Conservation (phyloP, 2,329 filamentous ascomycete species). For the Penicillium frequentans region DNA sequence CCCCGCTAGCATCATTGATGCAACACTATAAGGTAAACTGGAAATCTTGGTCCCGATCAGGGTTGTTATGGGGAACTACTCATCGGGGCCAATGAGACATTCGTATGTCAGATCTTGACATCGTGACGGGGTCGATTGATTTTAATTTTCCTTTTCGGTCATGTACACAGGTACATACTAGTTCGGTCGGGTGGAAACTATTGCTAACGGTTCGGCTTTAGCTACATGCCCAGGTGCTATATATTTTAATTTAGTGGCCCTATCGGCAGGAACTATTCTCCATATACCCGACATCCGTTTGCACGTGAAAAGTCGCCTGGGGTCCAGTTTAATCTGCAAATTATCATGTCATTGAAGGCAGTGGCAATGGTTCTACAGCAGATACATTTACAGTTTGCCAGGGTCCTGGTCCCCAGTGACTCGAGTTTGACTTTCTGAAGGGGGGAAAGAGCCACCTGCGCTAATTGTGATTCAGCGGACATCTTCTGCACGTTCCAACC, state of each 20-base stretch:
- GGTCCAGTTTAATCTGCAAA: too few species aligned
- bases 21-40: neutral
- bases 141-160: neutral
- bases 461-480: conserved; percentile 16
- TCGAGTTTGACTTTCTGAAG: conserved; percentile 1
- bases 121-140: conserved; percentile 3
- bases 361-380: neutral
- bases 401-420: neutral
- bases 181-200: neutral
- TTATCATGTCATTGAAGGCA: too few species aligned
- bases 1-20: neutral
- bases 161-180: neutral
- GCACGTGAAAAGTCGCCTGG: neutral
- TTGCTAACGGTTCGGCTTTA: neutral
- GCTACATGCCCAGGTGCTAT: neutral
- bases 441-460: conserved; percentile 1
- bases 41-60: conserved; percentile 8
- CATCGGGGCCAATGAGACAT: conserved; percentile 15
- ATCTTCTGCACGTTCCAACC: conserved; percentile 18
- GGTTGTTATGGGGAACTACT: conserved; percentile 19
- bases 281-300: neutral
- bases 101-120: conserved; percentile 20
- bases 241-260: neutral
- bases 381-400: neutral
- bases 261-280: neutral